phyloP scores from a whole-genome alignment of 2,329 filamentous ascomycete genomes.

The Colletotrichum sansevieriae region DNA sequence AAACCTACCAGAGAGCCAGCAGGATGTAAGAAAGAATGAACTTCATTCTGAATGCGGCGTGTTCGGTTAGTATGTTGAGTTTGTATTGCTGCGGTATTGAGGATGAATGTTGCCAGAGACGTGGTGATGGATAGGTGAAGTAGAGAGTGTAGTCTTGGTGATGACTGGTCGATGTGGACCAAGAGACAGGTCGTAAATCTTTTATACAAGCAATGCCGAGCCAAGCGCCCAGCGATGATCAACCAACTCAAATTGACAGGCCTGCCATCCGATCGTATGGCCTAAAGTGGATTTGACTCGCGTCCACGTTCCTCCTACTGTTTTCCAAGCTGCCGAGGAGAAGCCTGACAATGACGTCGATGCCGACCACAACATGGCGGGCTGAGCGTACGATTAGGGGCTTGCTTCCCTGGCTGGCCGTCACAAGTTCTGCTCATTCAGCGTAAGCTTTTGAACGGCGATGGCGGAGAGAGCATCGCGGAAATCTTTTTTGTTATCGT shows the following conservation, averaged over 20 bases:
- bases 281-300: slow-evolving; percentile 26
- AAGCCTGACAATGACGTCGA: slow-evolving; percentile 1
- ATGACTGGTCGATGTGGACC: background rate
- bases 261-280: slow-evolving; percentile 20
- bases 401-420: slow-evolving; percentile 3
- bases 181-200: background rate
- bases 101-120: background rate
- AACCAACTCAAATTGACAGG: slow-evolving; percentile 10
- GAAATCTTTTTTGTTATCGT: background rate
- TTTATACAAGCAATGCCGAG: slow-evolving; percentile 18
- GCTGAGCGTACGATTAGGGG: background rate
- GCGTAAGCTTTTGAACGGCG: slow-evolving; percentile 10
- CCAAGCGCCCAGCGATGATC: slow-evolving; percentile 6
- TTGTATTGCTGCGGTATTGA: background rate
- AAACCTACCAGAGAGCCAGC: slow-evolving; percentile 26
- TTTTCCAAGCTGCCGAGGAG: background rate
- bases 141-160: background rate
- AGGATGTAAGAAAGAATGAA: slow-evolving; percentile 23
- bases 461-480: background rate
- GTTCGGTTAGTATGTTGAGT: background rate
- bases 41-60: slow-evolving; percentile 20
- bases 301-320: slow-evolving; percentile 10
- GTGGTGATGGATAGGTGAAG: too few relatives aligned
- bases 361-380: background rate
- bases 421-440: slow-evolving; percentile 4